Conservation (phyloP, 2,329 filamentous ascomycete species). For the Camptophora hylomeconis region DNA sequence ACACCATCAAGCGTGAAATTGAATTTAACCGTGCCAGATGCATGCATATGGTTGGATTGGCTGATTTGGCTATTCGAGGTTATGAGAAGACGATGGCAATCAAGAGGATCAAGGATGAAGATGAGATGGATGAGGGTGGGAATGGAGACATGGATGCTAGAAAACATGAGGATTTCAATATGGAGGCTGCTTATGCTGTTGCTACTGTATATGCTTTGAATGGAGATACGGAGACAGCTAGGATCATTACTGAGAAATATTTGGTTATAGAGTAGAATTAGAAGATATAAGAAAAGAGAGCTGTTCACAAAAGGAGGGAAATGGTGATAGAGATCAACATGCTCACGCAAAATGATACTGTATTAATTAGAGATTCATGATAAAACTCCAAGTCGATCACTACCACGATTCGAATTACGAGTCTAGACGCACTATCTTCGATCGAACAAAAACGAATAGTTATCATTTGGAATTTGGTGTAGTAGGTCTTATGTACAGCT, state of each 20-base stretch:
- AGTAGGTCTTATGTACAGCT: too few species aligned
- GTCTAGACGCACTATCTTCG: too few species aligned
- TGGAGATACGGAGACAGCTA: constrained; percentile 50
- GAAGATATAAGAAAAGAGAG: constrained; percentile 5
- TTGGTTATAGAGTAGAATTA: constrained; percentile 29
- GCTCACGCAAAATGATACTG: too few species aligned
- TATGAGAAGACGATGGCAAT: constrained; percentile 49
- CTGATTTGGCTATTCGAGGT: constrained; percentile 57
- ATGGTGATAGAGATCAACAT: too few species aligned
- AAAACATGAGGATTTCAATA: constrained; percentile 44
- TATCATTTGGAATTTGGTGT: too few species aligned
- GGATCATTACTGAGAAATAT: constrained; percentile 47
- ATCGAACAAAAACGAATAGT: too few species aligned
- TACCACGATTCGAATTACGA: too few species aligned
- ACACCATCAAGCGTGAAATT: constrained; percentile 43
- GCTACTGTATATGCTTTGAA: constrained; percentile 52
- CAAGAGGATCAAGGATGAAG: constrained; percentile 24
- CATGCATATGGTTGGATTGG: constrained; percentile 63
- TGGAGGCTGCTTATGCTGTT: constrained; percentile 63
- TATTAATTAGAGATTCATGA: too few species aligned
- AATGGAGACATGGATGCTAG: constrained; percentile 7
- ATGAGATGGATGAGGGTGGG: constrained; percentile 26
- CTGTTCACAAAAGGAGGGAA: too few species aligned
- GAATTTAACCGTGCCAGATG: constrained; percentile 68
- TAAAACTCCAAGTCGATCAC: too few species aligned